These are phyloP conservation scores for Suhomyces bolitotheri DNA, from an alignment of 1,139 yeast genomes.

Conservation along the genomic window DNA sequence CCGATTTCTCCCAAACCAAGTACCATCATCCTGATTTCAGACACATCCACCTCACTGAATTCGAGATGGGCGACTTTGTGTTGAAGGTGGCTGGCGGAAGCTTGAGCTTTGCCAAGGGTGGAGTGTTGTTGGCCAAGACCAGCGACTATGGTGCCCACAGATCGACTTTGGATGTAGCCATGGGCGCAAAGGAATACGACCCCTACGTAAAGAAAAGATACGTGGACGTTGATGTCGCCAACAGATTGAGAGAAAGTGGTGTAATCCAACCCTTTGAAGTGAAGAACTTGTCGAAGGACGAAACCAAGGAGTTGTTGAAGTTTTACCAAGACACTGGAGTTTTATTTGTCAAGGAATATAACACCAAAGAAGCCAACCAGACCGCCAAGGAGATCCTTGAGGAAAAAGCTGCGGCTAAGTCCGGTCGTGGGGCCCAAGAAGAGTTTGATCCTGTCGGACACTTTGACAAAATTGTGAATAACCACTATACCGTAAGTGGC, in stretches of 20 bases:
- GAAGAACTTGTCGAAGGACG: conserved; percentile 52
- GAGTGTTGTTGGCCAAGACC: conserved; percentile 65
- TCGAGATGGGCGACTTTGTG: conserved; percentile 67
- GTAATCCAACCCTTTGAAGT: conserved; percentile 52
- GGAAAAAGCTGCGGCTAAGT: conserved; percentile 16
- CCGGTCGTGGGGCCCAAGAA: conserved; percentile 18
- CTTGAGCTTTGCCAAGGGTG: conserved; percentile 55
- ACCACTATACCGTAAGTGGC: conserved; percentile 66
- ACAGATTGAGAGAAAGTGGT: conserved; percentile 45
- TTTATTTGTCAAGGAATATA: conserved; percentile 44
- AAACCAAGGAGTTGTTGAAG: conserved; percentile 53
- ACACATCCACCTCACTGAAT: conserved; percentile 59
- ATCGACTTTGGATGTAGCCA: conserved; percentile 62
- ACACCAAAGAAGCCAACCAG: conserved; percentile 41
- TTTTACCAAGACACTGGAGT: conserved; percentile 60
- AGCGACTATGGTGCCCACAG: conserved; percentile 24
- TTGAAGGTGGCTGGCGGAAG: conserved; percentile 60
- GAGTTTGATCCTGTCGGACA: conserved; percentile 26
- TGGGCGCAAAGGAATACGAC: conserved; percentile 55
- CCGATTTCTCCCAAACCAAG: conserved; percentile 55
- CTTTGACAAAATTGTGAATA: conserved; percentile 43
- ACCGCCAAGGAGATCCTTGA: conserved; percentile 19
- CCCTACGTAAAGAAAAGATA: conserved; percentile 53
- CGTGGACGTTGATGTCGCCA: conserved; percentile 59
- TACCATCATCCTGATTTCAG: conserved; percentile 62